Conservation (phyloP, 108 stramenopile genomes). For the Stephanodiscus minutulus region DNA sequence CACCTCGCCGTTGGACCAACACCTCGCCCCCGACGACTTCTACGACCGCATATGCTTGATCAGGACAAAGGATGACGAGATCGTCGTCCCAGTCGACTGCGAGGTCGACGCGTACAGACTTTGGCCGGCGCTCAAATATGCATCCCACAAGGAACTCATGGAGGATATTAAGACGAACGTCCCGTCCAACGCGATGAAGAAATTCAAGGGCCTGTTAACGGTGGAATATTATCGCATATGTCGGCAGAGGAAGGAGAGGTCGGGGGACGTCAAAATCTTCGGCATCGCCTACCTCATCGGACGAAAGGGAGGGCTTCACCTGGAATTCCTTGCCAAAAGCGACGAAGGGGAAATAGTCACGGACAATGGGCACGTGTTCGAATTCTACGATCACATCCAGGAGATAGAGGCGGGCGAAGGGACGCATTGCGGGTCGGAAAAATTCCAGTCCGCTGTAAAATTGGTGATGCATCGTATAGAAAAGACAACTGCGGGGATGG, state of each 20-base stretch:
- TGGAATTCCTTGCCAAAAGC: not conserved
- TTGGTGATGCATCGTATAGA: constrained; percentile 18
- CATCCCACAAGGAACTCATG: constrained; percentile 1
- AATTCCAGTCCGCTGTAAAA: constrained; percentile 17
- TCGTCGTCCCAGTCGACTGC: not conserved
- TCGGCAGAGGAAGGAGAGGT: not conserved
- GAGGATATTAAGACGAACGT: not conserved
- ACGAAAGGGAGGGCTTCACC: not conserved
- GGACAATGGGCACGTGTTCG: constrained; percentile 1
- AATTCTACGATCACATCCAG: constrained; percentile 8
- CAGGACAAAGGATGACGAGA: not conserved
- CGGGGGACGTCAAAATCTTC: not conserved
- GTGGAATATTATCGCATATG: not conserved
- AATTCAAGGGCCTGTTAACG: not conserved
- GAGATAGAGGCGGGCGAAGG: constrained; percentile 7
- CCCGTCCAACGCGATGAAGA: not conserved
- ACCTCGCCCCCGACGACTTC: constrained; percentile 6
- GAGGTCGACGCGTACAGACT: not conserved
- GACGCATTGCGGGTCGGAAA: constrained; percentile 12
- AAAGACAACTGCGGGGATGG: not conserved
- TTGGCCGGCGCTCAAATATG: not conserved
- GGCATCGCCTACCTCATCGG: constrained; percentile 20
- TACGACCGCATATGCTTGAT: not conserved
- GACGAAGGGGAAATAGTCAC: constrained; percentile 2
- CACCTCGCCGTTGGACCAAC: not conserved